Base-by-base conservation (phyloP, 805 yeast species). In the Candida odintsovae region DNA sequence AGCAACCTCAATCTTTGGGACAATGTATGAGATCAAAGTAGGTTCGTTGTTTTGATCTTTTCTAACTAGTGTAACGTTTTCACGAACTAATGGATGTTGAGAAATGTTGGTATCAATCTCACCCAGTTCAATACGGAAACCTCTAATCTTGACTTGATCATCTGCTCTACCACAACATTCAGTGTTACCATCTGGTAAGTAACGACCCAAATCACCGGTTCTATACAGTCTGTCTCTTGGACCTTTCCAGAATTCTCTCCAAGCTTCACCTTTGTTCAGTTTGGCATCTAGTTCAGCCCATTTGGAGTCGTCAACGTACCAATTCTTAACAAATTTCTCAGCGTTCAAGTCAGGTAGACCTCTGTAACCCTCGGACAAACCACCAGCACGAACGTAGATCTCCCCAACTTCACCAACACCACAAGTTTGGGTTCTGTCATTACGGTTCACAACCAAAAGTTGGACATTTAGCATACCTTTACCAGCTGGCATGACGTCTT, bases 341-440 rank as follows among this genome's bases (percentile, higher is more conserved):
- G 79, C 79, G 61, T 90, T 94, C 63, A 89, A 69, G 28, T 90
- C 96, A 7, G 96, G 97, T 50, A 90, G 75, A 40, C 90, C 88
- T 58, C 97, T 77, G 68, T 94, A 94, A 3, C 98, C 97, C 66
- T 92, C 99, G 16, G 97, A 95, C 47, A 94, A 75, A 42, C 99
- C 99, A 48, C 89, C 99, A 36, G 99, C 99, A 63, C 99, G 82
- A 11, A 95, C 98, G 62, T 94, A 94, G 52, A 94, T 90, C 66
- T 94, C 99, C 61, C 99, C 99, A 50, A 94, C 94, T 68, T 94
- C 99, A 55, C 99, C 99, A 53, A 94, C 90, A 67, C 97, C 99
- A 73, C 99, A 94, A 8, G 94, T 80, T 68, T 89, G 95, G 18
- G 88, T 76, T 49, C 86, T 77, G 59, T 92, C 96, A 58, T 86